A percentile compares a stretch with the other conserved stretches of the same genome.
Conservation (phyloP, 148 eudicot species). For the Fagopyrum homotropicum region DNA sequence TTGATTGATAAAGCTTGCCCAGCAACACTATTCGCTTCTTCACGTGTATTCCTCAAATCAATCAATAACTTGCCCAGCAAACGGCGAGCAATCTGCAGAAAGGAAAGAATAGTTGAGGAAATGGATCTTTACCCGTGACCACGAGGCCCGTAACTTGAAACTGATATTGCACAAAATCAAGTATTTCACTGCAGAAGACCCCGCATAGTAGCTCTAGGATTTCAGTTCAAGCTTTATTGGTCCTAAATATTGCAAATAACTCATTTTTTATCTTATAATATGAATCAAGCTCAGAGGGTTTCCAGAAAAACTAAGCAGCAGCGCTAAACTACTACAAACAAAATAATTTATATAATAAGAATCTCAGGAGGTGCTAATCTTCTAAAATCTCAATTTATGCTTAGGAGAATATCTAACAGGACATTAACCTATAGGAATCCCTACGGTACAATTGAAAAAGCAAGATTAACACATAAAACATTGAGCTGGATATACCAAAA, state of each 20-base stretch:
- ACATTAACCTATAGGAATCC: too few species aligned
- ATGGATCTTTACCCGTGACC: not conserved
- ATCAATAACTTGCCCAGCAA: constrained; percentile 90
- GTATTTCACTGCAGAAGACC: not conserved
- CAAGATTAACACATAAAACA: not conserved
- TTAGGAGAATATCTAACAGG: too few species aligned
- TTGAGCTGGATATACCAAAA: not conserved
- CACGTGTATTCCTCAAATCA: constrained; percentile 90
- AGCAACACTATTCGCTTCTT: constrained; percentile 80
- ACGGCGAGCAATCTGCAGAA: constrained; percentile 84
- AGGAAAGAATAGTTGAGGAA: not conserved
- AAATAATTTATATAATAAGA: not conserved
- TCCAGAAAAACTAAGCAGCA: not conserved
- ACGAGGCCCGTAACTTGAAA: not conserved
- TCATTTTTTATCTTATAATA: not conserved
- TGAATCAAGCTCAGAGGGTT: not conserved
- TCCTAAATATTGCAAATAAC: not conserved
- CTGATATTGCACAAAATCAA: not conserved
- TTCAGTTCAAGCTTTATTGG: not conserved
- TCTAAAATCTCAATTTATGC: too few species aligned
- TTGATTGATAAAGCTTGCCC: constrained; percentile 27
- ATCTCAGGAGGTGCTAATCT: not conserved
- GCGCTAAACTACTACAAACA: not conserved
- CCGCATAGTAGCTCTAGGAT: not conserved
- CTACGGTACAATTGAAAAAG: too few species aligned